These are phyloP conservation scores for Kwoniella shandongensis DNA, from an alignment of 768 basidiomycete species.

Conservation along the genomic window DNA sequence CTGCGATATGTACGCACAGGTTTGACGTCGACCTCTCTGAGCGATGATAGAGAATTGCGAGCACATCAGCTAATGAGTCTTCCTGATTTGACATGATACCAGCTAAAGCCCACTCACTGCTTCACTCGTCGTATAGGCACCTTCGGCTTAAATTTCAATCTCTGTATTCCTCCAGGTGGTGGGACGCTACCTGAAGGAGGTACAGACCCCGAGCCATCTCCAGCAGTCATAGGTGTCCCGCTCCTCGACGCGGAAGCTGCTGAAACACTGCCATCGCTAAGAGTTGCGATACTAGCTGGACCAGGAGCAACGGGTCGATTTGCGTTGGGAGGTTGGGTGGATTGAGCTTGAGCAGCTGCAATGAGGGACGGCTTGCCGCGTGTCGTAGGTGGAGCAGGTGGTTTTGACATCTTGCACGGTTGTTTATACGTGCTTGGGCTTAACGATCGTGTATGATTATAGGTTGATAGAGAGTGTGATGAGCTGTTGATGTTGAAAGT, in stretches of 20 bases:
- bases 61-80: background rate
- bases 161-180: slow-evolving; percentile 21
- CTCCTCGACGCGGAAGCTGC: background rate
- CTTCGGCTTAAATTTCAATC: slow-evolving; percentile 47
- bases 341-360: slow-evolving; percentile 18
- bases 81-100: background rate
- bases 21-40: slow-evolving; percentile 41
- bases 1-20: slow-evolving; percentile 26
- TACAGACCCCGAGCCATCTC: slow-evolving; percentile 9
- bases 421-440: too few relatives aligned
- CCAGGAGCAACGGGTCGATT: slow-evolving; percentile 3
- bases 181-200: slow-evolving; percentile 10
- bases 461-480: too few relatives aligned
- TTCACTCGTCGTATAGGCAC: slow-evolving; percentile 40
- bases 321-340: background rate
- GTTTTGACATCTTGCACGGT: background rate
- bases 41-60: slow-evolving; percentile 7
- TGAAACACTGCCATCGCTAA: background rate
- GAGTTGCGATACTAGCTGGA: slow-evolving; percentile 4
- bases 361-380: slow-evolving; percentile 20
- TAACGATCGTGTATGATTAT: too few relatives aligned
- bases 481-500: too few relatives aligned
- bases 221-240: background rate
- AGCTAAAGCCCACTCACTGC: slow-evolving; percentile 21
- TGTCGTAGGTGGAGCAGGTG: background rate